Percentiles rank a stretch among this genome's conserved stretches.
phyloP scores from a whole-genome alignment of 2,329 filamentous ascomycete genomes.

The Aspergillus pseudotamarii region DNA sequence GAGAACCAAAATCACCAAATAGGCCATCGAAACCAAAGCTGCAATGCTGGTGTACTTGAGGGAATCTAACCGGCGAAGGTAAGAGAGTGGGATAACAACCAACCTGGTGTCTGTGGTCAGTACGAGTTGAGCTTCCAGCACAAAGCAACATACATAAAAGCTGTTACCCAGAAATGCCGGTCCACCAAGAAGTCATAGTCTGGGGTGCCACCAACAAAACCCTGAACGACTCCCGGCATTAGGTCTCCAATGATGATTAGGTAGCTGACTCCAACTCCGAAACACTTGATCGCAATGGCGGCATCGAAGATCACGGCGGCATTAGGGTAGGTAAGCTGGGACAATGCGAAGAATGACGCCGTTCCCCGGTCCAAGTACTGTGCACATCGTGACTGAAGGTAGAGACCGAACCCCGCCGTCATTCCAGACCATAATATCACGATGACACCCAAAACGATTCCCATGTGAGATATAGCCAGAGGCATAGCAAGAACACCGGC shows the following conservation, averaged over 20 bases:
- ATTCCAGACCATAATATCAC: constrained; percentile 90
- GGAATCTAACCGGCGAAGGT: constrained; percentile 86
- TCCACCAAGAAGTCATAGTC: constrained; percentile 77
- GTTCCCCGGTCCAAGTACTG: constrained; percentile 87
- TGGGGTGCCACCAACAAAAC: constrained; percentile 69
- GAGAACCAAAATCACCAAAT: constrained; percentile 88
- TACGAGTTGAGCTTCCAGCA: constrained; percentile 18
- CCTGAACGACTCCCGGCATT: constrained; percentile 90
- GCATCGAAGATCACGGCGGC: constrained; percentile 93
- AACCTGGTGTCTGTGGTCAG: constrained; percentile 56
- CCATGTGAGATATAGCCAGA: constrained; percentile 93
- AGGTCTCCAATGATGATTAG: constrained; percentile 98
- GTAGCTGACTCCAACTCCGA: constrained; percentile 95
- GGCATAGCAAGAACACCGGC: constrained; percentile 95
- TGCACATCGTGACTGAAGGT: constrained; percentile 90
- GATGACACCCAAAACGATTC: constrained; percentile 78
- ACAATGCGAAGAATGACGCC: constrained; percentile 93
- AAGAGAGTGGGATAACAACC: constrained; percentile 90
- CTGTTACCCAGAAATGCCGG: constrained; percentile 95
- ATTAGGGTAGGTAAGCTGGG: constrained; percentile 95
- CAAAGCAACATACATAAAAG: constrained; percentile 71
- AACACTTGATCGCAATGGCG: constrained; percentile 96
- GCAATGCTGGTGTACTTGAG: constrained; percentile 96
- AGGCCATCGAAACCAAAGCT: constrained; percentile 89
- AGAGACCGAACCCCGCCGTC: constrained; percentile 88